Conservation (phyloP, 129 eudicot species). For the Rutidosis leptorrhynchoides region DNA sequence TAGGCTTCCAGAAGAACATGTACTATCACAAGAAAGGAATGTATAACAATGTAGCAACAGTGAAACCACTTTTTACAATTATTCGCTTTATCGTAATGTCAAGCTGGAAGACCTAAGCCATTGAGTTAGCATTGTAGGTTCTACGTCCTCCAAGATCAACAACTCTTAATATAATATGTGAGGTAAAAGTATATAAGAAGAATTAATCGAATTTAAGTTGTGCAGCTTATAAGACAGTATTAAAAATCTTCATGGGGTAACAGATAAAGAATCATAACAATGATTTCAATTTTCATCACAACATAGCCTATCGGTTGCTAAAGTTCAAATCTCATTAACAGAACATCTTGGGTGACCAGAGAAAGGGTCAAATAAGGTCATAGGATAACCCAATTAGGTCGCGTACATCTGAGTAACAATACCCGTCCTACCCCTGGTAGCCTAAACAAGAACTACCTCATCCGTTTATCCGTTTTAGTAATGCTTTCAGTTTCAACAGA, state of each 20-base stretch:
- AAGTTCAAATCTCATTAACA: too few relatives aligned
- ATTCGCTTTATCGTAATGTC: neutral
- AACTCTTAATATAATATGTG: neutral
- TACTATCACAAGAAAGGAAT: neutral
- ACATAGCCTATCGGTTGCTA: too few relatives aligned
- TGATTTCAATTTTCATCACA: too few relatives aligned
- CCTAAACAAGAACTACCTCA: too few relatives aligned
- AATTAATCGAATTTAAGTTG: neutral
- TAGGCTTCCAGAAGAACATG: neutral
- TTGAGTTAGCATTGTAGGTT: neutral
- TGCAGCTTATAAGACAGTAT: constrained; percentile 1
- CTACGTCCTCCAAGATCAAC: constrained; percentile 15
- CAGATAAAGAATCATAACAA: neutral
- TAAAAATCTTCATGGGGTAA: neutral
- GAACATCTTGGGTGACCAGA: too few relatives aligned
- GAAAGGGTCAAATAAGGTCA: too few relatives aligned
- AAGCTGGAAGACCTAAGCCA: neutral
- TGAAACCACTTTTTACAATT: constrained; percentile 3
- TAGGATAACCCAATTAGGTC: too few relatives aligned
- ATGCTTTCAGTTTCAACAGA: too few relatives aligned
- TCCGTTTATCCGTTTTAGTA: too few relatives aligned
- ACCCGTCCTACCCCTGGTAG: too few relatives aligned
- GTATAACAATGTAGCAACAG: neutral
- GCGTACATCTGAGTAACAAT: too few relatives aligned
- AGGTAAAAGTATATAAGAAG: neutral